Conservation (phyloP, 2,329 filamentous ascomycete species). For the Rutstroemia sydowiana region DNA sequence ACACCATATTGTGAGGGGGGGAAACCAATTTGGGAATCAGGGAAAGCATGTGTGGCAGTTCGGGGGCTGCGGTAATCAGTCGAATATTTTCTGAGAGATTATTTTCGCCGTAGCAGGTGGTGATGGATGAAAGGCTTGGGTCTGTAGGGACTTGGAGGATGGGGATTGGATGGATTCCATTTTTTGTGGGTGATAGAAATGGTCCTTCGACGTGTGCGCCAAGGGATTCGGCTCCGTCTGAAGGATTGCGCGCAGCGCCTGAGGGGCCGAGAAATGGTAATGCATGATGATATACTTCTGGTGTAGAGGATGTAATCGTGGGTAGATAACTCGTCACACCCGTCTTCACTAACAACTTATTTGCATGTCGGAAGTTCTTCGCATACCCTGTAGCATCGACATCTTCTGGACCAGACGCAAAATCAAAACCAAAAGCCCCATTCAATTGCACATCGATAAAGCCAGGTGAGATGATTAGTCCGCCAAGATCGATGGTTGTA, state of each 20-base stretch:
- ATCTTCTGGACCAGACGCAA: conserved; percentile 67
- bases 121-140: conserved; percentile 56
- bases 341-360: conserved; percentile 63
- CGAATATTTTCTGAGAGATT: conserved; percentile 59
- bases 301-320: conserved; percentile 72
- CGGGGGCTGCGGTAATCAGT: conserved; percentile 82
- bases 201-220: conserved; percentile 89
- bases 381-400: conserved; percentile 60
- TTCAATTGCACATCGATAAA: conserved; percentile 91
- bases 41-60: conserved; percentile 61
- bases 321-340: conserved; percentile 86
- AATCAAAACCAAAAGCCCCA: conserved; percentile 88
- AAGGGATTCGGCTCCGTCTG: conserved; percentile 74
- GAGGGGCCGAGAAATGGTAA: conserved; percentile 73
- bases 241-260: conserved; percentile 48
- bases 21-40: conserved; percentile 60
- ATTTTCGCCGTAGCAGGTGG: conserved; percentile 61
- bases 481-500: conserved; percentile 68
- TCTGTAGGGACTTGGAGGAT: conserved; percentile 52
- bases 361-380: conserved; percentile 64
- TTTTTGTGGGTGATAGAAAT: conserved; percentile 75
- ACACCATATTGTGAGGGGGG: conserved; percentile 54
- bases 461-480: conserved; percentile 77
- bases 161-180: conserved; percentile 74
- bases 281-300: conserved; percentile 76